Evolutionary conservation across 1,139 yeast genomes (phyloP).

Genomic region (Scheffersomyces parashehatae): DNA sequence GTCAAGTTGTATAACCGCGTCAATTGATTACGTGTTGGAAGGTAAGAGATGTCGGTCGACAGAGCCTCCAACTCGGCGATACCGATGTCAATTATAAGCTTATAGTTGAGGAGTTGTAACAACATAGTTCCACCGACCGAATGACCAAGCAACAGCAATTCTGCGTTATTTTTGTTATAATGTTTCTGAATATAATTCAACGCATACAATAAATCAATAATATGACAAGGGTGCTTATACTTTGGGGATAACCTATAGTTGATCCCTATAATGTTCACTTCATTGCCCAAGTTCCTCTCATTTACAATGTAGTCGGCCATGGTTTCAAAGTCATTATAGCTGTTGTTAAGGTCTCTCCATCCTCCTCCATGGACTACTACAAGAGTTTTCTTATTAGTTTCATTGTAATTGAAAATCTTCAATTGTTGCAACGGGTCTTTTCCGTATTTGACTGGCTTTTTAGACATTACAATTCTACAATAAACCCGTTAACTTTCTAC

Average conservation of each 20-base stretch:
- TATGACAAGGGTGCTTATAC: constrained; percentile 62
- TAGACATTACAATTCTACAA: constrained; percentile 1
- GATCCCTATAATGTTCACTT: constrained; percentile 40
- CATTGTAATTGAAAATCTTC: constrained; percentile 13
- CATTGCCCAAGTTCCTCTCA: neutral
- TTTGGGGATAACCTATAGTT: constrained; percentile 73
- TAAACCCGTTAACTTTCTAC: neutral
- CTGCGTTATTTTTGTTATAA: constrained; percentile 9
- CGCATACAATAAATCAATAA: constrained; percentile 55
- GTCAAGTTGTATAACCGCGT: neutral
- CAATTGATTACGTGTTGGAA: neutral
- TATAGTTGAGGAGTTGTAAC: constrained; percentile 51
- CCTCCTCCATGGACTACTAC: constrained; percentile 87
- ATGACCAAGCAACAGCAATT: constrained; percentile 61
- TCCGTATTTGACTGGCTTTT: constrained; percentile 14
- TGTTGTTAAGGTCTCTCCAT: constrained; percentile 73
- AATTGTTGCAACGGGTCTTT: constrained; percentile 18
- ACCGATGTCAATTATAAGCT: constrained; percentile 18
- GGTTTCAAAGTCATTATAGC: constrained; percentile 53
- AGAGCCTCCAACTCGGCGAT: neutral
- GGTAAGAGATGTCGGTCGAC: neutral
- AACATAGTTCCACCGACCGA: constrained; percentile 80
- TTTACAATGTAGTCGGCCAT: constrained; percentile 25
- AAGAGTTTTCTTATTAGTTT: constrained; percentile 17
- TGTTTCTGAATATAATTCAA: constrained; percentile 29